Evolutionary conservation across 2,329 filamentous ascomycete genomes (phyloP).

Genomic region (Aciculosporium take): DNA sequence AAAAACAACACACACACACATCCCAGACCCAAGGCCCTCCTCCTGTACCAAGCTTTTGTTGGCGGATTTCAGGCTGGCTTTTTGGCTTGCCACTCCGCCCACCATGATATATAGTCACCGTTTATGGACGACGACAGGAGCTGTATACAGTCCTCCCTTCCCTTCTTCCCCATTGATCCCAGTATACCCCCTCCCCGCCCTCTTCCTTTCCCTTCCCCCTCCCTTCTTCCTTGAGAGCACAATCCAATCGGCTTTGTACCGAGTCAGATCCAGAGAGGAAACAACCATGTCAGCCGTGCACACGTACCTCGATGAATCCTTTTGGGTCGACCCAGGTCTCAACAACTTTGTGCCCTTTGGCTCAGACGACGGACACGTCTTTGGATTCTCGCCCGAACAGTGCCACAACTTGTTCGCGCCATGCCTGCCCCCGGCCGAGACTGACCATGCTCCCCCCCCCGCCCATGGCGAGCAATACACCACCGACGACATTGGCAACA

Average conservation of each 20-base stretch:
- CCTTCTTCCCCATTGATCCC: neutral
- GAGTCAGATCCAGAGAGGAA: neutral
- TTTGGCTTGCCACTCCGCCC: neutral
- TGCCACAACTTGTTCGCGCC: neutral
- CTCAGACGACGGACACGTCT: neutral
- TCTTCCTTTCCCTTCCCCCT: neutral
- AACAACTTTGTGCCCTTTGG: neutral
- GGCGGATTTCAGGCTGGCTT: neutral
- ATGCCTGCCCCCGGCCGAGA: neutral
- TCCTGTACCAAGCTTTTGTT: neutral
- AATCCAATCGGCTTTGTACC: neutral
- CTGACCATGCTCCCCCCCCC: neutral
- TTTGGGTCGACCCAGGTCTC: neutral
- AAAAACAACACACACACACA: too few relatives aligned
- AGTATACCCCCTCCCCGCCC: neutral
- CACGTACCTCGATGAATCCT: neutral
- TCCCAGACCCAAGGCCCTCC: neutral
- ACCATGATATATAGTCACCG: neutral
- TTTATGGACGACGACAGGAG: neutral
- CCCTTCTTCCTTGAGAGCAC: neutral
- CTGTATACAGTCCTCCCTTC: neutral
- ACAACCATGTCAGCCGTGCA: constrained; percentile 1
- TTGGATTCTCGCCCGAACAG: neutral
- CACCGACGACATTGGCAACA: neutral
- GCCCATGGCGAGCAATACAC: neutral